Conservation (phyloP, 2,329 filamentous ascomycete genomes). For the Aureobasidium sp. region DNA sequence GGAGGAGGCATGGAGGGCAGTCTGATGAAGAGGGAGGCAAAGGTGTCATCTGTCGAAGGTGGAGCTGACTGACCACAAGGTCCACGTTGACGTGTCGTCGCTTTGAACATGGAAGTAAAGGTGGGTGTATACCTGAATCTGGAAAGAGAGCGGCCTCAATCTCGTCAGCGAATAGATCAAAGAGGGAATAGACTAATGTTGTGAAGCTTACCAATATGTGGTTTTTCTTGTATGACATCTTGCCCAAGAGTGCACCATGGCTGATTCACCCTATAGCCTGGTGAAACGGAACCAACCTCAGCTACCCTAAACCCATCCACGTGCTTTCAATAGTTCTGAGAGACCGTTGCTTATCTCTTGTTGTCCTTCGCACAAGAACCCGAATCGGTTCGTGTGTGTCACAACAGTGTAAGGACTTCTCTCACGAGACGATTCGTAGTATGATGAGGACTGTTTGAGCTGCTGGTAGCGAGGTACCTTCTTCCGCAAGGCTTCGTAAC, state of each 20-base stretch:
- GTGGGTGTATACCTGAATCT: too few relatives aligned
- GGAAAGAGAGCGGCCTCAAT: not conserved
- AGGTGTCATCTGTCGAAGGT: constrained; percentile 21
- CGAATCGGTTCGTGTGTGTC: not conserved
- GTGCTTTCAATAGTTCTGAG: not conserved
- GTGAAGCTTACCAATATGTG: not conserved
- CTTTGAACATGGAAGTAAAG: too few relatives aligned
- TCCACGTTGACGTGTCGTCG: too few relatives aligned
- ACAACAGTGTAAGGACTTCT: not conserved
- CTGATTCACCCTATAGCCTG: too few relatives aligned
- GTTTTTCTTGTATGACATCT: too few relatives aligned
- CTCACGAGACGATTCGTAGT: not conserved
- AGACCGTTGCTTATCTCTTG: not conserved
- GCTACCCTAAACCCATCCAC: not conserved
- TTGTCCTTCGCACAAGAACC: not conserved
- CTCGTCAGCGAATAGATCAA: not conserved
- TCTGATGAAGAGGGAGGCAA: constrained; percentile 18
- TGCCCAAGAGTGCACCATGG: too few relatives aligned
- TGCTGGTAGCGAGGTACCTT: not conserved
- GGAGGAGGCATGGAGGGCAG: constrained; percentile 17
- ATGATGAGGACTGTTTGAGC: not conserved
- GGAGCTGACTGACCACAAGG: not conserved
- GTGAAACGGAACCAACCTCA: too few relatives aligned
- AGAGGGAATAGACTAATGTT: not conserved
- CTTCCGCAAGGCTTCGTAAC: not conserved